A percentile compares a stretch with the other conserved stretches of the same genome.
phyloP scores from a whole-genome alignment of 2,329 filamentous ascomycete species.

The Phialocephala subalpina region DNA sequence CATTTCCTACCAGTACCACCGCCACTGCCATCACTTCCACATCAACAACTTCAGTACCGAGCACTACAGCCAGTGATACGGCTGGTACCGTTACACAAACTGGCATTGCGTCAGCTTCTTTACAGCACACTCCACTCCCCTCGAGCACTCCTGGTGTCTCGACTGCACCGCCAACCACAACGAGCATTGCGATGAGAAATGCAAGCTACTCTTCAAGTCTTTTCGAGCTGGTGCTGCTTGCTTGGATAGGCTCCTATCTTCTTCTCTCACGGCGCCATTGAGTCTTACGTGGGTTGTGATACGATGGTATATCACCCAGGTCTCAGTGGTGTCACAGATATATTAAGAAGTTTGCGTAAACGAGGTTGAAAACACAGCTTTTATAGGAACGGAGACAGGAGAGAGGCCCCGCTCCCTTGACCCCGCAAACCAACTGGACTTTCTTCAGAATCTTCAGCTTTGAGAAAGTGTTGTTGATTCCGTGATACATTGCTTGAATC shows the following conservation, averaged over 20 bases:
- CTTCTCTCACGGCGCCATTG: background rate
- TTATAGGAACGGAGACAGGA: background rate
- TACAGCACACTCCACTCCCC: slow-evolving; percentile 19
- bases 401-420: background rate
- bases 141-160: slow-evolving; percentile 7
- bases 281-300: slow-evolving; percentile 47
- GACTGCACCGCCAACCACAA: background rate
- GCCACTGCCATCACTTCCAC: background rate
- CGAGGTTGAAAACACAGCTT: background rate
- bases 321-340: background rate
- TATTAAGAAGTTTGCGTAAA: background rate
- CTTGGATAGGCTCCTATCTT: slow-evolving; percentile 2
- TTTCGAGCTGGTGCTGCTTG: background rate
- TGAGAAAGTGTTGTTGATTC: background rate
- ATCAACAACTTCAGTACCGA: background rate
- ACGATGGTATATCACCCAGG: background rate
- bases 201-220: background rate
- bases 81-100: slow-evolving; percentile 11
- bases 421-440: background rate
- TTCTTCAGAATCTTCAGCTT: background rate
- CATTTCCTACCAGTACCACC: slow-evolving; percentile 1
- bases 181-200: background rate
- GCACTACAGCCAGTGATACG: background rate
- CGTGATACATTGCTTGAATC: background rate
- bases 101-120: slow-evolving; percentile 22